Conservation (phyloP, 257 asterid genomes). For the Gardenia jasminoides region DNA sequence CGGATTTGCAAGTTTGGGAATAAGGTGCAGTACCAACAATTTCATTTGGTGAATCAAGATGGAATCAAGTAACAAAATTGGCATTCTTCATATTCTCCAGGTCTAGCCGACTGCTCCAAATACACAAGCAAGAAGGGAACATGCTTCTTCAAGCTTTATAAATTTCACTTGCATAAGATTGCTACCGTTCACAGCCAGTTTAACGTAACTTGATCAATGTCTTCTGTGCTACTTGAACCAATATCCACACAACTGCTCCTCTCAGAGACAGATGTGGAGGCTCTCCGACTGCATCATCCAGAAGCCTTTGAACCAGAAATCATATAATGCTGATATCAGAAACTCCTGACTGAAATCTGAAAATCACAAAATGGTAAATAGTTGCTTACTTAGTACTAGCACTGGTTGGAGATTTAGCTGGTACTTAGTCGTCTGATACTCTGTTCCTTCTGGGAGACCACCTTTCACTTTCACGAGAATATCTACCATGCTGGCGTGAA, state of each 20-base stretch:
- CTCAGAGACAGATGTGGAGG: not conserved
- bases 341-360: not conserved
- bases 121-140: not conserved
- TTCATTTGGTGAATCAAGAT: not conserved
- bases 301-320: not conserved
- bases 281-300: not conserved
- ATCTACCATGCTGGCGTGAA: constrained; percentile 23
- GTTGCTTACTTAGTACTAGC: not conserved
- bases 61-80: not conserved
- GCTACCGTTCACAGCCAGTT: not conserved
- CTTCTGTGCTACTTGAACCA: not conserved
- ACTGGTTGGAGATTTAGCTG: not conserved
- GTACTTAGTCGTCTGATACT: constrained; percentile 15
- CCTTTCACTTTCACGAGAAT: constrained; percentile 32
- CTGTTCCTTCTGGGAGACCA: constrained; percentile 34
- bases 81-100: not conserved
- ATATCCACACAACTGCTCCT: not conserved
- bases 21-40: not conserved
- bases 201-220: not conserved
- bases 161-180: not conserved
- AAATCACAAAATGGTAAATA: not conserved
- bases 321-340: not conserved
- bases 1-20: not conserved
- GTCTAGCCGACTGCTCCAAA: not conserved
- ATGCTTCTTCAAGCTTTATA: not conserved